Base-by-base conservation (phyloP, 2,329 filamentous ascomycete genomes). In the Colletotrichum tropicicola region DNA sequence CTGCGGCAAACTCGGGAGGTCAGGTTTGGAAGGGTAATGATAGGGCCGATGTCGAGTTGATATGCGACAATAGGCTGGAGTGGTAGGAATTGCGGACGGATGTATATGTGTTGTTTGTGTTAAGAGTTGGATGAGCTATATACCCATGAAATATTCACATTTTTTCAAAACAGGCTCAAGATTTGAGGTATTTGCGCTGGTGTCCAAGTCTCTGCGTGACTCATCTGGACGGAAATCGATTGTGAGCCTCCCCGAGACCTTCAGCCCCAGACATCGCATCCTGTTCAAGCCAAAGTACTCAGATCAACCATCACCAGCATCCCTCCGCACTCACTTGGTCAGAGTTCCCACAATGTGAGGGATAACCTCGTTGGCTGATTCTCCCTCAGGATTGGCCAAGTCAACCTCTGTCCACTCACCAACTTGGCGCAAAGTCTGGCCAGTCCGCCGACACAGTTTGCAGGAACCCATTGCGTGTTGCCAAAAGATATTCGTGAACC, bases 51-150 rank as follows among this genome's bases (percentile, higher is more conserved):
- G 86, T 91, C 1, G 74, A 78, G 56, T 75, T 90, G 39, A 75
- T 86, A 30, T 88, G 85, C 71, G 88, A 91, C 74, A 86, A 90
- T 74, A 80, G 88, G 48, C 72, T 90, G 58, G 86, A 87, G 71
- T 83, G 80, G 77, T 83, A 43, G n/a, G n/a, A n/a, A n/a, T n/a
- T n/a, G n/a, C n/a, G n/a, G n/a, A n/a, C n/a, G n/a, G n/a, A n/a
- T n/a, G n/a, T n/a, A n/a, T n/a, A n/a, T n/a, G n/a, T n/a, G n/a
- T n/a, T n/a, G n/a, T n/a, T n/a, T n/a, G n/a, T n/a, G n/a, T n/a
- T n/a, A n/a, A n/a, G n/a, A n/a, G n/a, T n/a, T n/a, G n/a, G n/a
- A n/a, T n/a, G n/a, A n/a, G n/a, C n/a, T n/a, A n/a, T n/a, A n/a
- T n/a, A n/a, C n/a, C n/a, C n/a, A n/a, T n/a, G n/a, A n/a, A n/a